These are phyloP conservation scores for Hagleromyces aurorensis DNA, from an alignment of 805 yeast genomes.

Conservation along the genomic window DNA sequence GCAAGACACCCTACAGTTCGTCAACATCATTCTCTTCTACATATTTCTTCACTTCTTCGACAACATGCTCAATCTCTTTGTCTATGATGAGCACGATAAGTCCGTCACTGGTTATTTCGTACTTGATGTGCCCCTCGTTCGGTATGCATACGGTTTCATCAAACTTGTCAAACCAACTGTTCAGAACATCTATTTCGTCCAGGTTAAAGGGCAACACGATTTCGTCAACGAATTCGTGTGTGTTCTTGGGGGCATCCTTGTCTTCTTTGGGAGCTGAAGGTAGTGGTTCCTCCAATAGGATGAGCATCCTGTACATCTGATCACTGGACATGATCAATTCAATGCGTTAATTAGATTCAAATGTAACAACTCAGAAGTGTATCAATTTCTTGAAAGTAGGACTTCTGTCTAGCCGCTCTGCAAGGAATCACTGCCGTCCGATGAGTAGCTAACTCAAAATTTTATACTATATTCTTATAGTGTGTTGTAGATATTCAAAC, in stretches of 20 bases:
- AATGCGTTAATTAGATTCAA: not conserved
- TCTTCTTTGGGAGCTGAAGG: too few relatives aligned
- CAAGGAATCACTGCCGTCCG: too few relatives aligned
- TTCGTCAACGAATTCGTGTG: conserved; percentile 31
- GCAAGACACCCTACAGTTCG: too few relatives aligned
- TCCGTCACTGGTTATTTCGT: conserved; percentile 33
- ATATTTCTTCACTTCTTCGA: conserved; percentile 23
- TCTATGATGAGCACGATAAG: conserved; percentile 28
- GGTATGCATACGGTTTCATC: conserved; percentile 32
- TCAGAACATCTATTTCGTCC: conserved; percentile 28
- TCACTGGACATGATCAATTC: conserved; percentile 14
- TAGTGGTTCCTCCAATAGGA: conserved; percentile 25
- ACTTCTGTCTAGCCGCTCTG: too few relatives aligned
- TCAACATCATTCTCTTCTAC: conserved; percentile 22
- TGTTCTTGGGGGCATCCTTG: conserved; percentile 12
- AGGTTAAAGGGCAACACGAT: conserved; percentile 24
- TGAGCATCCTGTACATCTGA: conserved; percentile 25
- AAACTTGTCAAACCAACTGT: conserved; percentile 31
- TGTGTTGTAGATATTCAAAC: too few relatives aligned
- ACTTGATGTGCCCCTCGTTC: conserved; percentile 32
- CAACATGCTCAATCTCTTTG: conserved; percentile 21
- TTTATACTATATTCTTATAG: too few relatives aligned
- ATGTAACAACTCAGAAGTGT: not conserved
- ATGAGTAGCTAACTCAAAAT: too few relatives aligned
- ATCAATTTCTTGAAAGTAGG: not conserved